phyloP scores from a whole-genome alignment of 306 rosid genomes.

The Oemleria cerasiformis region DNA sequence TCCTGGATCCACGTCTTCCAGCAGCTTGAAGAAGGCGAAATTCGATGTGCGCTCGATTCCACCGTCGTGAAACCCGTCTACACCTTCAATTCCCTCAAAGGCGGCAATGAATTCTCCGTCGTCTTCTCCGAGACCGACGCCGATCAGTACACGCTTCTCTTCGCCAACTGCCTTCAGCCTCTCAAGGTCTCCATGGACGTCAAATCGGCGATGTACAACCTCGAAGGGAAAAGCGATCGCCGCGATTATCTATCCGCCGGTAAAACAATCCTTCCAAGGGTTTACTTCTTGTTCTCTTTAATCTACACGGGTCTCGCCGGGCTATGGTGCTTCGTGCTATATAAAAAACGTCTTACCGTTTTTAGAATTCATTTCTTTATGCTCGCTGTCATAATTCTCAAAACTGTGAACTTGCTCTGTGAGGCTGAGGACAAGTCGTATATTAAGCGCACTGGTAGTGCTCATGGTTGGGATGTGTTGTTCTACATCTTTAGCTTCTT shows the following conservation, averaged over 20 bases:
- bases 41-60: constrained; percentile 65
- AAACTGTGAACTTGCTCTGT: constrained; percentile 68
- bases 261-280: constrained; percentile 66
- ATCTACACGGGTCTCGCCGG: constrained; percentile 50
- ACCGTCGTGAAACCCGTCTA: constrained; percentile 56
- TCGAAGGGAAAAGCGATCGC: constrained; percentile 53
- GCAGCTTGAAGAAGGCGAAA: constrained; percentile 62
- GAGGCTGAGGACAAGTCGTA: constrained; percentile 92
- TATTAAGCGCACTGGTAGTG: constrained; percentile 80
- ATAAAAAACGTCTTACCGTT: constrained; percentile 71
- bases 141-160: constrained; percentile 80
- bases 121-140: constrained; percentile 52
- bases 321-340: constrained; percentile 62
- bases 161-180: constrained; percentile 63
- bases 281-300: constrained; percentile 65
- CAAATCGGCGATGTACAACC: constrained; percentile 77
- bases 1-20: constrained; percentile 75
- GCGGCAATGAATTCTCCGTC: constrained; percentile 8
- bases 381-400: constrained; percentile 80
- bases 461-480: constrained; percentile 95
- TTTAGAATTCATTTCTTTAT: constrained; percentile 83
- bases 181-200: constrained; percentile 64
- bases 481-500: constrained; percentile 87
- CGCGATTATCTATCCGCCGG: constrained; percentile 90
- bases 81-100: constrained; percentile 47